A percentile compares a stretch with the other conserved stretches of the same genome.
Conservation (phyloP, 2,329 filamentous ascomycete species). For the Pseudogymnoascus pannorum region DNA sequence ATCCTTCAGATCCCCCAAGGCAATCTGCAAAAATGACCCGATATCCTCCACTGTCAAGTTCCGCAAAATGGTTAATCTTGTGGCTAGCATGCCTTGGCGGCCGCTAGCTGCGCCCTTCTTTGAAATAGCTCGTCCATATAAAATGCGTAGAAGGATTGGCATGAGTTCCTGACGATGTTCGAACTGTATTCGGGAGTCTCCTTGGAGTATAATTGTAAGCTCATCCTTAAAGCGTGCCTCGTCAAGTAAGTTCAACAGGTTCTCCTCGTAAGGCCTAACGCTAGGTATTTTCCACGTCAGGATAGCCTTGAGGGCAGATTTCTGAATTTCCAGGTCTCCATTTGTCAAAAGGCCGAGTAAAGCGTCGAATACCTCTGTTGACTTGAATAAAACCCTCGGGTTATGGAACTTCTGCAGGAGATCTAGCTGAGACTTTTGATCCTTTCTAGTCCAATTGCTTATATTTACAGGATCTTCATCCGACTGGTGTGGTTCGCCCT, state of each 20-base stretch:
- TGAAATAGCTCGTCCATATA: constrained; percentile 85
- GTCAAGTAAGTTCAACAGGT: constrained; percentile 78
- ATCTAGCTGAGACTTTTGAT: constrained; percentile 74
- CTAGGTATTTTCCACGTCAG: constrained; percentile 80
- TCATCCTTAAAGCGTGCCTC: constrained; percentile 91
- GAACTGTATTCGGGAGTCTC: constrained; percentile 63
- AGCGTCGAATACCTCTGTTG: constrained; percentile 66
- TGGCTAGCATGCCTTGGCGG: constrained; percentile 72
- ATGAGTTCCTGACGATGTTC: constrained; percentile 69
- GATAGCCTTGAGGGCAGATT: constrained; percentile 73
- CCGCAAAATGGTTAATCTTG: constrained; percentile 72
- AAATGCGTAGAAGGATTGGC: constrained; percentile 75
- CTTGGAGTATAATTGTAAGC: constrained; percentile 78
- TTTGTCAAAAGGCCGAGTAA: constrained; percentile 73
- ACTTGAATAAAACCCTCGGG: constrained; percentile 72
- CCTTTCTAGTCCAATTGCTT: constrained; percentile 61
- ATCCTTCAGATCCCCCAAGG: constrained; percentile 61
- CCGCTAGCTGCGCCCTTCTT: constrained; percentile 71
- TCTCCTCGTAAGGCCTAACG: constrained; percentile 73
- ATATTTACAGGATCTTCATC: constrained; percentile 22
- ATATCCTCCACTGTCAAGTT: constrained; percentile 69
- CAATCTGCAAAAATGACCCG: constrained; percentile 74
- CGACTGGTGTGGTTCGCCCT: constrained; percentile 26
- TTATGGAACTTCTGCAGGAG: constrained; percentile 84
- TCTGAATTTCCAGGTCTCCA: constrained; percentile 86